Evolutionary conservation across 2,329 filamentous ascomycete species (phyloP).

Genomic region (Fusarium hainanense): DNA sequence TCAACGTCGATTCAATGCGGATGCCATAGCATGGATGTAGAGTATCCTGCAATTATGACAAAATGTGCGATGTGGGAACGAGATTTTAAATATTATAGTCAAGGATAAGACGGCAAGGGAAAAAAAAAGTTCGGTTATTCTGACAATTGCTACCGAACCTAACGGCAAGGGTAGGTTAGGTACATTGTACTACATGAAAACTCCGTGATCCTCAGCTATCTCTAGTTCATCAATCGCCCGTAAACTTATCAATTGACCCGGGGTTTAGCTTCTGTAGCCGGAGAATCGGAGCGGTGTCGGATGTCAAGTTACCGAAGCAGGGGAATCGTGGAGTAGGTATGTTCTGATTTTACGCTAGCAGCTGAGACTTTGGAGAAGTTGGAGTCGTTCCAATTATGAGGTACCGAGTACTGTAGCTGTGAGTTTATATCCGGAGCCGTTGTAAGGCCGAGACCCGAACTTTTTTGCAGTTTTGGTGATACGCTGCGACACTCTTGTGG

Average conservation of each 20-base stretch:
- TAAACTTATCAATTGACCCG: constrained; percentile 21
- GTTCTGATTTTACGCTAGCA: constrained; percentile 16
- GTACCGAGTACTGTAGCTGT: neutral
- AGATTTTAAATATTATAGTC: neutral
- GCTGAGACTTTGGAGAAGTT: constrained; percentile 24
- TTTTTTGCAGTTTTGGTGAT: constrained; percentile 23
- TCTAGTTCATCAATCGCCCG: neutral
- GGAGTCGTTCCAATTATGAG: constrained; percentile 3
- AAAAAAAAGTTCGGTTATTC: neutral
- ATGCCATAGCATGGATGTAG: constrained; percentile 11
- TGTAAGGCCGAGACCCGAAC: constrained; percentile 38
- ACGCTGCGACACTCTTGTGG: constrained; percentile 6
- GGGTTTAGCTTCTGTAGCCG: constrained; percentile 29
- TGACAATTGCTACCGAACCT: constrained; percentile 19
- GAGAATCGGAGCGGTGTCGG: constrained; percentile 29
- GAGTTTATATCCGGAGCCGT: constrained; percentile 31
- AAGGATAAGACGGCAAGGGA: constrained; percentile 2
- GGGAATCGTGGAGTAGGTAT: constrained; percentile 15
- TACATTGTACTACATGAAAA: constrained; percentile 11
- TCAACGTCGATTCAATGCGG: constrained; percentile 6
- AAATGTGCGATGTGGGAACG: constrained; percentile 13
- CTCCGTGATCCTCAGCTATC: constrained; percentile 30
- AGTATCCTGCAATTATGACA: neutral
- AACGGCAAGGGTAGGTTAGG: constrained; percentile 14
- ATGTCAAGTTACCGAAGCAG: constrained; percentile 22